Percentiles rank a stretch among this genome's conserved stretches.
Conservation (phyloP, 2,329 filamentous ascomycete genomes). For the Elsinoe australis region DNA sequence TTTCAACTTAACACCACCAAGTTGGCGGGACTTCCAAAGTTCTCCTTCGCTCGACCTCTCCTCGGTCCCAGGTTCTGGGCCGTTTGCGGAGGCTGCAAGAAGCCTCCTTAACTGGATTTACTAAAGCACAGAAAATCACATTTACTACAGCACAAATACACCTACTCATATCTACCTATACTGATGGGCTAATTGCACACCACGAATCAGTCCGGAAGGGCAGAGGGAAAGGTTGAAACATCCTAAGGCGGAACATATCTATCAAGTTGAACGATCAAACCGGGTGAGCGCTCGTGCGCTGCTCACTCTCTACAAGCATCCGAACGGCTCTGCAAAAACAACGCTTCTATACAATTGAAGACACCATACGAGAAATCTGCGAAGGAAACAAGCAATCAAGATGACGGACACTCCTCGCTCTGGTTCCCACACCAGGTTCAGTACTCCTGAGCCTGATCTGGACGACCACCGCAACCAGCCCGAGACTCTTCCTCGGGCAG, state of each 20-base stretch:
- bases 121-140: slow-evolving; percentile 21
- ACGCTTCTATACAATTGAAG: background rate
- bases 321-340: slow-evolving; percentile 10
- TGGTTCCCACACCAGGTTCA: slow-evolving; percentile 58
- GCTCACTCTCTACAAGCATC: slow-evolving; percentile 34
- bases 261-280: slow-evolving; percentile 45
- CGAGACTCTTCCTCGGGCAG: slow-evolving; percentile 51
- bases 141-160: slow-evolving; percentile 21
- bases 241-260: background rate
- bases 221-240: slow-evolving; percentile 24
- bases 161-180: slow-evolving; percentile 27
- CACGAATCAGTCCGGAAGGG: slow-evolving; percentile 40
- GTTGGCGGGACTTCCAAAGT: slow-evolving; percentile 77
- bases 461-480: slow-evolving; percentile 77
- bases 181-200: slow-evolving; percentile 36
- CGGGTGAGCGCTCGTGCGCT: slow-evolving; percentile 49
- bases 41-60: slow-evolving; percentile 77
- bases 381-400: slow-evolving; percentile 31
- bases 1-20: slow-evolving; percentile 59
- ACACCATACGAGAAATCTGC: background rate
- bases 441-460: slow-evolving; percentile 68
- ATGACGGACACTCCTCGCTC: slow-evolving; percentile 56
- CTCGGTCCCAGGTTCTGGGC: slow-evolving; percentile 89
- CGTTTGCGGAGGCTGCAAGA: slow-evolving; percentile 93
- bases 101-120: slow-evolving; percentile 82